phyloP scores from a whole-genome alignment of 1,284 basidiomycete species.

The Cutaneotrichosporon sp. region DNA sequence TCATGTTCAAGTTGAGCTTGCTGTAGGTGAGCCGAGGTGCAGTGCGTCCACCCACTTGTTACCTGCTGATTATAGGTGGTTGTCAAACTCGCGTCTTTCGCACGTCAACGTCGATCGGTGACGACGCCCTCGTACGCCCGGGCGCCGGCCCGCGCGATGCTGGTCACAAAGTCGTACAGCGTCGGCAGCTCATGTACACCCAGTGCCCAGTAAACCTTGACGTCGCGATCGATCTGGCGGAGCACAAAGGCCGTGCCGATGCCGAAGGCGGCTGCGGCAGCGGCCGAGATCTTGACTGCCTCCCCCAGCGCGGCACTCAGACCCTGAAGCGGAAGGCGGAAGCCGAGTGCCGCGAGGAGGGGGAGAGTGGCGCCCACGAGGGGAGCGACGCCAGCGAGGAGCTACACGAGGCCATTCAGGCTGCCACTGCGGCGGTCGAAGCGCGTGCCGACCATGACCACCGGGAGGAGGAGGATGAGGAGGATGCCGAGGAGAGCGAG shows the following conservation, averaged over 20 bases:
- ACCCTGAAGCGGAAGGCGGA: neutral
- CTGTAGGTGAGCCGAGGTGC: too few relatives aligned
- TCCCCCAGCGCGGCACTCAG: neutral
- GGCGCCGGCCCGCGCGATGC: neutral
- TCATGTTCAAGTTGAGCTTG: too few relatives aligned
- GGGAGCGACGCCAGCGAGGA: neutral
- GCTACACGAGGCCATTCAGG: neutral
- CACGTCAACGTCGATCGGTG: too few relatives aligned
- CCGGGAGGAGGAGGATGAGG: neutral
- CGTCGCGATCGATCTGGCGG: neutral
- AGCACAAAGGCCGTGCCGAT: neutral
- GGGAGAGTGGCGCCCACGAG: neutral
- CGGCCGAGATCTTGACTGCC: neutral
- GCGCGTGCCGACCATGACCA: neutral
- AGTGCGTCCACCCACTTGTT: too few relatives aligned
- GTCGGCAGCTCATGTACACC: neutral
- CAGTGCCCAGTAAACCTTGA: neutral
- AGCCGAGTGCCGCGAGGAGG: neutral
- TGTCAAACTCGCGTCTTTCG: too few relatives aligned
- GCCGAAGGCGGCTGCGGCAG: neutral
- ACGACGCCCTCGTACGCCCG: neutral
- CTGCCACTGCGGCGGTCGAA: neutral
- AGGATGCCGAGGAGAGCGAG: neutral
- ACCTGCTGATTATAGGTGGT: too few relatives aligned
- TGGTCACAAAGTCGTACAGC: constrained; percentile 3